Evolutionary conservation across 1,139 yeast genomes (phyloP).

Genomic region (Tardiomyces blankii): DNA sequence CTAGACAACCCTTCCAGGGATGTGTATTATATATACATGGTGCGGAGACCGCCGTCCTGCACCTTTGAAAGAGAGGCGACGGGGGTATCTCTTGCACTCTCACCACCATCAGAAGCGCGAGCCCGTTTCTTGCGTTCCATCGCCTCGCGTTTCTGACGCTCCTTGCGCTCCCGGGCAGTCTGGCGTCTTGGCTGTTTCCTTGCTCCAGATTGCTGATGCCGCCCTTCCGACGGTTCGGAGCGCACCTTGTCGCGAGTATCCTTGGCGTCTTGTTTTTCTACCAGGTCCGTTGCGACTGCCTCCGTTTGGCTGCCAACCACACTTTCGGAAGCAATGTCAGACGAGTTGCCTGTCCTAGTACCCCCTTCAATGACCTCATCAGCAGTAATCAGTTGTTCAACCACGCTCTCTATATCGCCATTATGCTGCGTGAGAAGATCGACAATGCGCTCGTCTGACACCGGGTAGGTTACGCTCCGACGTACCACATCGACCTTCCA

Average conservation of each 20-base stretch:
- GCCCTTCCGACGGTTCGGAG: neutral
- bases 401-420: neutral
- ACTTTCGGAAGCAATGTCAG: no score
- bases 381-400: slow-evolving; percentile 1
- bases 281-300: neutral
- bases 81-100: no score
- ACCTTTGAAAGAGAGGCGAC: no score
- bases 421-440: slow-evolving; percentile 3
- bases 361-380: neutral
- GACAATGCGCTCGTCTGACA: slow-evolving; percentile 1
- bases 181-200: slow-evolving; percentile 9
- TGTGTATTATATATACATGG: slow-evolving; percentile 1
- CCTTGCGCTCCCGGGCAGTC: slow-evolving; percentile 22
- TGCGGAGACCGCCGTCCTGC: neutral
- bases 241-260: neutral
- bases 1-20: no score
- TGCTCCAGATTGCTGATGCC: slow-evolving; percentile 1
- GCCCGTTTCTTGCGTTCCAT: slow-evolving; percentile 14
- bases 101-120: neutral
- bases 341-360: no score
- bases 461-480: slow-evolving; percentile 11
- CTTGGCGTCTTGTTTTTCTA: neutral
- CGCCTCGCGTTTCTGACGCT: slow-evolving; percentile 20
- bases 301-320: neutral
- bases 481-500: slow-evolving; percentile 26